These are phyloP conservation scores for Aspergillus heteromorphus DNA, from an alignment of 495 filamentous ascomycete species.

Conservation along the genomic window DNA sequence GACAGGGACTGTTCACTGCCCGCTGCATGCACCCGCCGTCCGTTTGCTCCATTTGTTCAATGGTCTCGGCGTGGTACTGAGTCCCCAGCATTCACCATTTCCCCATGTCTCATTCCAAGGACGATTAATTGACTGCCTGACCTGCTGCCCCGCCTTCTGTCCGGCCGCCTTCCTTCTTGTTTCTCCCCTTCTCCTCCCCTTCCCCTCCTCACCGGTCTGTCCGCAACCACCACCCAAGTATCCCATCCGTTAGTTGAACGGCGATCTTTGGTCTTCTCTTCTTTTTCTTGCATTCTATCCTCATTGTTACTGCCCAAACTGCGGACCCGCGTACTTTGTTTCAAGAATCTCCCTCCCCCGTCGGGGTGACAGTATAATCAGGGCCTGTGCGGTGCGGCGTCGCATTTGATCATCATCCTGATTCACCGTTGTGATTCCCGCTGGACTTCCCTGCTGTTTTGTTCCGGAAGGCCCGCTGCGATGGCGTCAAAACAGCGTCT, in stretches of 20 bases:
- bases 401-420: too few relatives aligned
- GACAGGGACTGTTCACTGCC: background rate
- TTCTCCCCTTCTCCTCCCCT: background rate
- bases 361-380: too few relatives aligned
- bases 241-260: too few relatives aligned
- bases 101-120: background rate
- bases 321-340: too few relatives aligned
- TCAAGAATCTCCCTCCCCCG: too few relatives aligned
- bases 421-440: too few relatives aligned
- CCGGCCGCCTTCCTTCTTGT: background rate
- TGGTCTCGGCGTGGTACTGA: background rate
- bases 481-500: slow-evolving; percentile 17
- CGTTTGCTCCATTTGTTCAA: slow-evolving; percentile 1
- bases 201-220: background rate
- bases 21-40: slow-evolving; percentile 5
- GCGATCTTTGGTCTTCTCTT: too few relatives aligned
- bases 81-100: background rate
- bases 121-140: background rate
- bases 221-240: background rate
- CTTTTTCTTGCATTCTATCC: too few relatives aligned
- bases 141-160: background rate
- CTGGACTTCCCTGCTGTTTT: too few relatives aligned
- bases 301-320: too few relatives aligned
- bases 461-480: background rate
- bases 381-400: too few relatives aligned